Evolutionary conservation across 2,329 filamentous ascomycete species (phyloP).

Genomic region (Ophiosphaerella herpotricha): DNA sequence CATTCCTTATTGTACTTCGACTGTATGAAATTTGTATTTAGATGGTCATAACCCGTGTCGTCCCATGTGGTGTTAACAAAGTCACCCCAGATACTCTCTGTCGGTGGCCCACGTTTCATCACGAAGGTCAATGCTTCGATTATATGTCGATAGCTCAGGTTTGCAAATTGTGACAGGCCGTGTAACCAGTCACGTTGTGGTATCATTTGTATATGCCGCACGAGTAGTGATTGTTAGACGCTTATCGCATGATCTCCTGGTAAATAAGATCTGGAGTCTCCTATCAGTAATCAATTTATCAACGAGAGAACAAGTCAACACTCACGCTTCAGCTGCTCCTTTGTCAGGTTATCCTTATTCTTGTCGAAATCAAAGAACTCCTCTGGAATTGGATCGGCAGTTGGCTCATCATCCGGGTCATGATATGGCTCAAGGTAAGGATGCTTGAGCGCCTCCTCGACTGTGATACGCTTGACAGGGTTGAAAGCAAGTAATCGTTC

Average conservation of each 20-base stretch:
- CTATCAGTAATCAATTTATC: background rate
- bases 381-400: constrained; percentile 92
- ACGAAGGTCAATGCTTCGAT: constrained; percentile 13
- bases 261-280: constrained; percentile 74
- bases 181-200: constrained; percentile 22
- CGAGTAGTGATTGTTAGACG: constrained; percentile 8
- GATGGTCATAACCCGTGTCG: constrained; percentile 6
- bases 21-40: constrained; percentile 4
- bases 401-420: constrained; percentile 97
- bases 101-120: constrained; percentile 4
- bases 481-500: constrained; percentile 98
- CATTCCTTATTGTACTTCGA: constrained; percentile 16
- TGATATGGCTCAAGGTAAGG: constrained; percentile 99
- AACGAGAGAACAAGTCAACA: constrained; percentile 1
- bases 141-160: constrained; percentile 26
- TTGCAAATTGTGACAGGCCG: constrained; percentile 13
- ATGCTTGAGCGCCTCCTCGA: constrained; percentile 95
- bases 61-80: constrained; percentile 1
- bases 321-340: constrained; percentile 93
- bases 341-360: constrained; percentile 98
- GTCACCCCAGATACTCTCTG: background rate
- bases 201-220: constrained; percentile 30
- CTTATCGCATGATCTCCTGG: constrained; percentile 87
- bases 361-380: constrained; percentile 99
- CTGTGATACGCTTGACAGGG: constrained; percentile 96